These are phyloP conservation scores for Mycosphaerella sp. DNA, from an alignment of 2,329 filamentous ascomycete species.

Conservation along the genomic window DNA sequence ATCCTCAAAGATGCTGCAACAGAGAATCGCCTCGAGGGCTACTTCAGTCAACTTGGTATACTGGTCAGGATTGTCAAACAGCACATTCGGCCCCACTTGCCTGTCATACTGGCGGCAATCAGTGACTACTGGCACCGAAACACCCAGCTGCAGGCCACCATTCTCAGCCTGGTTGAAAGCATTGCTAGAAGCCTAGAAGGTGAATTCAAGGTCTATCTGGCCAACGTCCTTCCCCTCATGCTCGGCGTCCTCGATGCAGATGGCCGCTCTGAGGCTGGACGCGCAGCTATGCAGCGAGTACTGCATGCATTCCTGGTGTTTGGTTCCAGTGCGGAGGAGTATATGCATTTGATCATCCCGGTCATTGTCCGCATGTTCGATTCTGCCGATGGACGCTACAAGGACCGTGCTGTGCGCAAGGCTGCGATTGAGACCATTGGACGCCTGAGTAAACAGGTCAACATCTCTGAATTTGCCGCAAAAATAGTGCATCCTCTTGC, in stretches of 20 bases:
- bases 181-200: conserved; percentile 91
- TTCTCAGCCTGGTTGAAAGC: conserved; percentile 84
- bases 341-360: conserved; percentile 98
- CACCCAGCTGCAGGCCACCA: conserved; percentile 77
- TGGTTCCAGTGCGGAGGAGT: conserved; percentile 90
- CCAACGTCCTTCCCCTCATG: conserved; percentile 84
- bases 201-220: conserved; percentile 96
- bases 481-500: conserved; percentile 93
- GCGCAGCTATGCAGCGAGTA: conserved; percentile 51
- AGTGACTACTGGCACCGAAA: conserved; percentile 85
- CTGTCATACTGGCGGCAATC: conserved; percentile 76
- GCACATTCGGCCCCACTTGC: conserved; percentile 87
- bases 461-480: conserved; percentile 92
- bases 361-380: conserved; percentile 94
- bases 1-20: conserved; percentile 78
- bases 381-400: conserved; percentile 43
- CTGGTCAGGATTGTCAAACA: conserved; percentile 93
- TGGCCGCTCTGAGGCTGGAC: conserved; percentile 59
- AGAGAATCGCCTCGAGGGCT: conserved; percentile 66
- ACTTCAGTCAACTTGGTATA: conserved; percentile 93
- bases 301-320: conserved; percentile 95
- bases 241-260: conserved; percentile 89
- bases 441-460: conserved; percentile 90
- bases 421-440: conserved; percentile 91
- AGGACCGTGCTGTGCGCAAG: conserved; percentile 65